A percentile compares a stretch with the other conserved stretches of the same genome.
phyloP scores from a whole-genome alignment of 1,284 basidiomycete genomes.

The Apiotrichum sp. region DNA sequence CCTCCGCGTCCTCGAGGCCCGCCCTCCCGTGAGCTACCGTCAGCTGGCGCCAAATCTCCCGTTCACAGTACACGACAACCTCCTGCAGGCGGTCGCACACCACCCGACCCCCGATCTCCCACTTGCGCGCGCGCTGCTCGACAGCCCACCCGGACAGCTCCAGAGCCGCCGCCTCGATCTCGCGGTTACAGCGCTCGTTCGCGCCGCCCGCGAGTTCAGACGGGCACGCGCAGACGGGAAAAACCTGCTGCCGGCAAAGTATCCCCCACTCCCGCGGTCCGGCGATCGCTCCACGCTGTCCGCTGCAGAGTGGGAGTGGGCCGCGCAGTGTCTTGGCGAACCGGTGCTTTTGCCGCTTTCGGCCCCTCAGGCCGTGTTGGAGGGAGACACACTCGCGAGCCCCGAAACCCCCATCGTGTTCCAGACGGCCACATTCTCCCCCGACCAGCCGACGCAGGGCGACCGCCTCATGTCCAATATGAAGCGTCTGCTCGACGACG shows the following conservation, averaged over 20 bases:
- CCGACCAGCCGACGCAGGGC: background rate
- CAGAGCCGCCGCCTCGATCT: slow-evolving; percentile 7
- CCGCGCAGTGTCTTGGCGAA: background rate
- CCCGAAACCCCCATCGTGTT: background rate
- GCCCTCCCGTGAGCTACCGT: background rate
- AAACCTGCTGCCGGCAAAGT: background rate
- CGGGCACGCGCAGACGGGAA: background rate
- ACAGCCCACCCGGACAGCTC: background rate
- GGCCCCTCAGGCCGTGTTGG: no score
- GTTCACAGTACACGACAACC: background rate
- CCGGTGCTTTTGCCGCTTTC: no score
- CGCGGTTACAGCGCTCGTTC: slow-evolving; percentile 3
- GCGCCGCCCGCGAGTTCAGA: background rate
- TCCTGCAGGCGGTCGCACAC: background rate
- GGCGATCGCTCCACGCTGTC: background rate
- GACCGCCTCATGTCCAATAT: background rate
- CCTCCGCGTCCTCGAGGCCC: background rate
- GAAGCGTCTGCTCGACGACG: background rate
- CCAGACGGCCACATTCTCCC: no score
- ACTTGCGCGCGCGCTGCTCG: background rate
- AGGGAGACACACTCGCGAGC: background rate
- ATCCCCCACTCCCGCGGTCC: background rate
- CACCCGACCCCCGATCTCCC: slow-evolving; percentile 6
- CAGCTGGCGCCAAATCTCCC: background rate
- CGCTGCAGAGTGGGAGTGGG: background rate